These are phyloP conservation scores for Zalerion maritima DNA, from an alignment of 495 filamentous ascomycete genomes.

Conservation along the genomic window DNA sequence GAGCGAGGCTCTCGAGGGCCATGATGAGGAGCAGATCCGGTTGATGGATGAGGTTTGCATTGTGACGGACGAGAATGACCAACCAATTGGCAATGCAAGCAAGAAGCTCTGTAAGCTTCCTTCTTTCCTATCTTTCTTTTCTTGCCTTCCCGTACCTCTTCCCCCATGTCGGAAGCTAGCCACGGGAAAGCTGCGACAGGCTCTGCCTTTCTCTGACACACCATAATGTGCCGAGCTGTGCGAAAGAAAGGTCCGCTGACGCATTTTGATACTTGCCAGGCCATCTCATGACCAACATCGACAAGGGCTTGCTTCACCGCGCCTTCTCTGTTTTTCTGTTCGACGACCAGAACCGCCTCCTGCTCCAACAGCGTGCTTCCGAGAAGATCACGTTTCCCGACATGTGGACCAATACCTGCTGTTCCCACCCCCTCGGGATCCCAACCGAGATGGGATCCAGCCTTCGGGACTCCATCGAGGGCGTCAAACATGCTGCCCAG, in stretches of 20 bases:
- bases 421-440: slow-evolving; percentile 88
- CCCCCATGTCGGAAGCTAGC: slow-evolving; percentile 5
- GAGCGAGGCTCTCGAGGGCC: slow-evolving; percentile 60
- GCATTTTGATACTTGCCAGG: slow-evolving; percentile 35
- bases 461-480: slow-evolving; percentile 62
- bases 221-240: not conserved
- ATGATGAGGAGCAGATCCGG: slow-evolving; percentile 94
- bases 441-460: slow-evolving; percentile 80
- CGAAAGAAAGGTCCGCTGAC: slow-evolving; percentile 3
- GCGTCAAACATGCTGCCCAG: slow-evolving; percentile 80
- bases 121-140: slow-evolving; percentile 1
- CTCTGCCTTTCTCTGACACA: not conserved
- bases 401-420: slow-evolving; percentile 99
- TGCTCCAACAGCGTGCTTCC: slow-evolving; percentile 86
- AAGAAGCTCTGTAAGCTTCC: slow-evolving; percentile 82
- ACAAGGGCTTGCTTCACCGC: slow-evolving; percentile 85
- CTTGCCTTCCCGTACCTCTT: not conserved
- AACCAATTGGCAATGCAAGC: slow-evolving; percentile 89
- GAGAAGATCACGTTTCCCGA: slow-evolving; percentile 99
- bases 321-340: slow-evolving; percentile 98
- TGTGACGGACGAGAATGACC: slow-evolving; percentile 81
- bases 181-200: not conserved
- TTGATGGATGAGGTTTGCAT: slow-evolving; percentile 99
- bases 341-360: slow-evolving; percentile 72
- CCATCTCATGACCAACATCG: slow-evolving; percentile 97